Evolutionary conservation across 2,329 filamentous ascomycete species (phyloP).

Genomic region (Metarhizium humberi): DNA sequence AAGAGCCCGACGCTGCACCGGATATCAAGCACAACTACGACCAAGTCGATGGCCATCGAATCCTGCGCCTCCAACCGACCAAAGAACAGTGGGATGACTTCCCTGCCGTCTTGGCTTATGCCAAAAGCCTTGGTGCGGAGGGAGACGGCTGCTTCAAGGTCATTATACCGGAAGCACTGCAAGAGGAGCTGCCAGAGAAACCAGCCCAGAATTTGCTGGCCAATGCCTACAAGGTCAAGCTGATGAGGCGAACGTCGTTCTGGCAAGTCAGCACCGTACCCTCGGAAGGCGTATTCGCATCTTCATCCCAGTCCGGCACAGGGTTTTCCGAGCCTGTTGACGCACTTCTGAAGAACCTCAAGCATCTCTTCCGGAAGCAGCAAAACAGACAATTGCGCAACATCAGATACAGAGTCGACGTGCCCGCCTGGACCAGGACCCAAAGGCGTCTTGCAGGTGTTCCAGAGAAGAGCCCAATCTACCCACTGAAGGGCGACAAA

Average conservation of each 20-base stretch:
- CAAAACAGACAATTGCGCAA: constrained; percentile 26
- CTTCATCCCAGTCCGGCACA: constrained; percentile 14
- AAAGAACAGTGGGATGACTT: constrained; percentile 27
- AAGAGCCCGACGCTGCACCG: not conserved
- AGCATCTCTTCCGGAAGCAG: constrained; percentile 25
- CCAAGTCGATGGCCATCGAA: constrained; percentile 16
- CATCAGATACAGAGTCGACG: constrained; percentile 28
- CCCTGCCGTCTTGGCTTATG: constrained; percentile 23
- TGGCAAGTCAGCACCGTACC: constrained; percentile 27
- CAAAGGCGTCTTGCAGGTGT: constrained; percentile 27
- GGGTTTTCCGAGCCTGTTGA: constrained; percentile 16
- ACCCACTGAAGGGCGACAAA: constrained; percentile 27
- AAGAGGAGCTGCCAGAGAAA: constrained; percentile 23
- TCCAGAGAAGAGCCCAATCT: constrained; percentile 25
- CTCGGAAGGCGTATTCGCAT: constrained; percentile 21
- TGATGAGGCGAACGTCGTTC: constrained; percentile 24
- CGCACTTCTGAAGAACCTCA: constrained; percentile 22
- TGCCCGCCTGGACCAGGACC: constrained; percentile 27
- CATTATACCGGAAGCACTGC: constrained; percentile 20
- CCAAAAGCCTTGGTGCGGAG: constrained; percentile 19
- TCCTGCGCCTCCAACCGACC: constrained; percentile 26
- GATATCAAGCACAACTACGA: constrained; percentile 23
- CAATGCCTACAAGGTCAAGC: constrained; percentile 26
- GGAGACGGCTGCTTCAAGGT: constrained; percentile 30
- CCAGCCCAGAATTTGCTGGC: constrained; percentile 18